These are phyloP conservation scores for Fusarium dimerum DNA, from an alignment of 2,329 filamentous ascomycete species.

Conservation along the genomic window DNA sequence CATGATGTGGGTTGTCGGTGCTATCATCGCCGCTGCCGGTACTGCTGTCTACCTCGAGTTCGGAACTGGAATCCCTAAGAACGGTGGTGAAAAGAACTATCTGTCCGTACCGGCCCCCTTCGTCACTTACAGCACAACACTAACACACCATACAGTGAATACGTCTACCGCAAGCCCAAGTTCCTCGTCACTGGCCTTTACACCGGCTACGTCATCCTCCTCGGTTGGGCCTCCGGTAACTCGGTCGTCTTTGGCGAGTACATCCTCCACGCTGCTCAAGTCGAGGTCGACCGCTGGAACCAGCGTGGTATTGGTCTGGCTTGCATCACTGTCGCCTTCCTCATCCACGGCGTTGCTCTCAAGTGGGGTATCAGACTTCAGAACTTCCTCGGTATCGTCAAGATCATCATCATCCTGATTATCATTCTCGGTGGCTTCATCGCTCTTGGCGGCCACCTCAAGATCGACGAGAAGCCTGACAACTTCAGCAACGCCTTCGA, in stretches of 20 bases:
- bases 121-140: not conserved
- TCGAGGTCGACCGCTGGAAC: conserved; percentile 66
- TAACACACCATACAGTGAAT: conserved; percentile 42
- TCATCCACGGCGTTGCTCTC: conserved; percentile 64
- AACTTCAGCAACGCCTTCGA: conserved; percentile 66
- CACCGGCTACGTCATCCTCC: conserved; percentile 60
- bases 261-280: conserved; percentile 64
- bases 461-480: conserved; percentile 58
- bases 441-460: conserved; percentile 61
- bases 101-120: conserved; percentile 34
- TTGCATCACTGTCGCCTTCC: conserved; percentile 64
- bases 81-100: conserved; percentile 69
- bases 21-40: conserved; percentile 62
- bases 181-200: conserved; percentile 64
- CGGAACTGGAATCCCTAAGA: conserved; percentile 63
- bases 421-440: conserved; percentile 65
- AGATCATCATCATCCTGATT: conserved; percentile 65
- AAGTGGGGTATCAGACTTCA: conserved; percentile 69
- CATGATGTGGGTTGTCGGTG: conserved; percentile 64
- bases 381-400: conserved; percentile 65
- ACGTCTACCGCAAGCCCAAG: conserved; percentile 59
- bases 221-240: conserved; percentile 67
- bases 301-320: conserved; percentile 67
- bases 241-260: conserved; percentile 72
- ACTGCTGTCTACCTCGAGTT: conserved; percentile 68